These are phyloP conservation scores for Candida fluviatilis DNA, from an alignment of 805 yeast genomes.

Conservation along the genomic window DNA sequence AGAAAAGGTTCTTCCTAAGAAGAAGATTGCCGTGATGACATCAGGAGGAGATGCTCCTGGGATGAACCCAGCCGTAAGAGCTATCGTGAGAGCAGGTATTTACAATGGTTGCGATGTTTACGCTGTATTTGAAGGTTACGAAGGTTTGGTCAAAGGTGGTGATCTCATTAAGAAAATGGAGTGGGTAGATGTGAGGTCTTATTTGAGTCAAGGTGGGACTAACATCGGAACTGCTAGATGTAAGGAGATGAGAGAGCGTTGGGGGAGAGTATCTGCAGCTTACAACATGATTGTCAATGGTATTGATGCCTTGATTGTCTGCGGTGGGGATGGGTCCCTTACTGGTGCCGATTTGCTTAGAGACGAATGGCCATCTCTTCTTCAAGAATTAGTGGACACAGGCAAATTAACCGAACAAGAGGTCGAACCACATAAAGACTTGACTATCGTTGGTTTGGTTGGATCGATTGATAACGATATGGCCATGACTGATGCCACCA, in stretches of 20 bases:
- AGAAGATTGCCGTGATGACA: conserved; percentile 70
- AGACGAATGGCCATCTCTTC: conserved; percentile 71
- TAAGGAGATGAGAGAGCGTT: conserved; percentile 59
- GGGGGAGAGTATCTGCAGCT: conserved; percentile 62
- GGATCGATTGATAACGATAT: conserved; percentile 85
- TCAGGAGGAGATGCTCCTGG: conserved; percentile 85
- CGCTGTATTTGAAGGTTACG: conserved; percentile 71
- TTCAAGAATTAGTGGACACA: conserved; percentile 48
- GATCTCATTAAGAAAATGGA: conserved; percentile 54
- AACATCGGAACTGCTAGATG: conserved; percentile 77
- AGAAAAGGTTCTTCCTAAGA: conserved; percentile 17
- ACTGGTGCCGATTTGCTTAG: conserved; percentile 81
- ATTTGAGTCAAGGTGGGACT: conserved; percentile 71
- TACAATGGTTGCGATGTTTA: conserved; percentile 60
- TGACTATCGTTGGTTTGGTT: conserved; percentile 70
- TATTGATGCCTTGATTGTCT: conserved; percentile 72
- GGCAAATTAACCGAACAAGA: conserved; percentile 45
- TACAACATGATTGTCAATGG: conserved; percentile 65
- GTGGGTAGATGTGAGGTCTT: conserved; percentile 74
- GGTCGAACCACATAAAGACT: conserved; percentile 45
- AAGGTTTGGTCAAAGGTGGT: conserved; percentile 68
- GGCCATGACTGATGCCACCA: conserved; percentile 81
- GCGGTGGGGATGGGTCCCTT: conserved; percentile 82
- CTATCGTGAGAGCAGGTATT: conserved; percentile 67
- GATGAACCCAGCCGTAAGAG: conserved; percentile 73